Conservation (phyloP, 2,329 filamentous ascomycete genomes). For the Colletotrichum sp. region DNA sequence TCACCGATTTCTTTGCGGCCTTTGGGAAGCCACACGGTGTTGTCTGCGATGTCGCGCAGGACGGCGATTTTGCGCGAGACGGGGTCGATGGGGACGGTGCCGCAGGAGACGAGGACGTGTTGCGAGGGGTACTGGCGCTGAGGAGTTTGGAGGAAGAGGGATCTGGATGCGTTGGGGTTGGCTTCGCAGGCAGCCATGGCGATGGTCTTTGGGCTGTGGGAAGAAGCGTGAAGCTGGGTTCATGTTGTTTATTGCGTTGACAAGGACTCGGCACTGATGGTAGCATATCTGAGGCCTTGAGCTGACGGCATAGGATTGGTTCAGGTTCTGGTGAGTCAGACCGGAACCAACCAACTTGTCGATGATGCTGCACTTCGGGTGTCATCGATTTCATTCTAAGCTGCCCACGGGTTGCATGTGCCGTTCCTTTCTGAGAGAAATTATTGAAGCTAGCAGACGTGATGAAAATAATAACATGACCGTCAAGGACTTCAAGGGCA, state of each 20-base stretch:
- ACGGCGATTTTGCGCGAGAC: conserved; percentile 34
- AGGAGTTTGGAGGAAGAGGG: not conserved
- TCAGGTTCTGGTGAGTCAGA: not conserved
- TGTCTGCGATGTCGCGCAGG: conserved; percentile 47
- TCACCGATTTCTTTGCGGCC: conserved; percentile 54
- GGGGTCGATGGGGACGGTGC: conserved; percentile 49
- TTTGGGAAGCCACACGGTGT: conserved; percentile 50
- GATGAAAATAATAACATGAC: not conserved
- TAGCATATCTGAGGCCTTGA: not conserved
- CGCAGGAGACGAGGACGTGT: conserved; percentile 31
- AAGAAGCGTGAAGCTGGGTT: not conserved
- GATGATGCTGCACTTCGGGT: not conserved
- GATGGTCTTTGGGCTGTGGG: not conserved
- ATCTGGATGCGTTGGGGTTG: not conserved
- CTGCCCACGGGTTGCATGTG: fast-evolving
- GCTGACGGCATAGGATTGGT: not conserved
- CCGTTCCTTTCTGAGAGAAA: fast-evolving
- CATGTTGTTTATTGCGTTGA: not conserved
- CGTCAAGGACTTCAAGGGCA: not conserved
- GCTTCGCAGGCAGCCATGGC: not conserved
- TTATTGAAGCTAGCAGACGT: not conserved
- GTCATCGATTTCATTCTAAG: not conserved
- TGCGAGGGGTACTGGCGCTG: not conserved
- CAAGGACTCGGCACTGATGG: fast-evolving
- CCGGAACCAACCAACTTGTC: not conserved